Evolutionary conservation across 2,329 filamentous ascomycete species (phyloP).

Genomic region (Xylariaceae sp.): DNA sequence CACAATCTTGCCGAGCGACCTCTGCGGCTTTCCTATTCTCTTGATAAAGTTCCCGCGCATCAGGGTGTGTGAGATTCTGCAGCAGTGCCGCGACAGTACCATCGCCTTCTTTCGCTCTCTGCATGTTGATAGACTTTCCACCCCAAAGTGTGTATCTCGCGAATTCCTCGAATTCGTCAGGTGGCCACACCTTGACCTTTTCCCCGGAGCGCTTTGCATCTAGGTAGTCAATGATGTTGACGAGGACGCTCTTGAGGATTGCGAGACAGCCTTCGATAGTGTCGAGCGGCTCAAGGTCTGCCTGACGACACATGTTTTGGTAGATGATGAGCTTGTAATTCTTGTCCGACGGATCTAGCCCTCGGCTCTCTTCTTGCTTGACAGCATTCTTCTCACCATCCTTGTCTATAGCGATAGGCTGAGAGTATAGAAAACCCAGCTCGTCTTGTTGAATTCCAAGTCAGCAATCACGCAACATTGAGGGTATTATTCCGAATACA

Average conservation of each 20-base stretch:
- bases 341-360: too few relatives aligned
- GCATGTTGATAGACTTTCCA: conserved; percentile 14
- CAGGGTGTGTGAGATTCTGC: conserved; percentile 9
- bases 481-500: not conserved
- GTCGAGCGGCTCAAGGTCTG: conserved; percentile 13
- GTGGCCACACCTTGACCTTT: conserved; percentile 22
- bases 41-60: too few relatives aligned
- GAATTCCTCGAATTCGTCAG: conserved; percentile 18
- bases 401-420: not conserved
- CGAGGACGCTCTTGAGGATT: conserved; percentile 19
- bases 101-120: conserved; percentile 13
- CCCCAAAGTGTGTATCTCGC: conserved; percentile 16
- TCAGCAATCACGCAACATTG: too few relatives aligned
- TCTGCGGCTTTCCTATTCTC: too few relatives aligned
- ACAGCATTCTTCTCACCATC: not conserved
- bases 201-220: conserved; percentile 17
- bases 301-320: conserved; percentile 20
- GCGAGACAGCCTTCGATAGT: conserved; percentile 17
- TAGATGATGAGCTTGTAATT: conserved; percentile 15
- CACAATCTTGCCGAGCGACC: too few relatives aligned
- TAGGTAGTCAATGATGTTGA: conserved; percentile 30
- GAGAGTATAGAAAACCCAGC: not conserved
- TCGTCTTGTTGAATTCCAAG: too few relatives aligned
- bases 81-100: conserved; percentile 20
- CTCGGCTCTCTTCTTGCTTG: not conserved